Conservation (phyloP, 768 basidiomycete genomes). For the Hortiboletus campestris region DNA sequence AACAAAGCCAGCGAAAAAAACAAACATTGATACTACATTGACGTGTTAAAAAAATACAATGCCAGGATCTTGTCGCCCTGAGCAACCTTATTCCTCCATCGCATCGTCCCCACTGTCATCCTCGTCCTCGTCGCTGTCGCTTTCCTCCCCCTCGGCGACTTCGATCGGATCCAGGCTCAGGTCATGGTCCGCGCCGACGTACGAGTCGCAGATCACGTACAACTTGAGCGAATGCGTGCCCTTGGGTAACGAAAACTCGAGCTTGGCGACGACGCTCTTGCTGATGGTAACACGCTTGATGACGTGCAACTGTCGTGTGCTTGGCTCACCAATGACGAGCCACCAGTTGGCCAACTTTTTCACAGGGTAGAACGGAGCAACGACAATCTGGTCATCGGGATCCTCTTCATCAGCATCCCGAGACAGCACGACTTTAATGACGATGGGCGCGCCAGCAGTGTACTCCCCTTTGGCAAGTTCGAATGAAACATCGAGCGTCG, state of each 20-base stretch:
- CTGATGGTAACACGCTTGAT: conserved; percentile 83
- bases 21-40: not conserved
- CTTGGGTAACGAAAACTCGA: conserved; percentile 86
- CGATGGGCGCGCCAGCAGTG: conserved; percentile 81
- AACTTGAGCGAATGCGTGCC: conserved; percentile 81
- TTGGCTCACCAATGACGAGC: conserved; percentile 89
- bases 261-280: conserved; percentile 71
- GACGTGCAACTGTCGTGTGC: conserved; percentile 76
- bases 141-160: conserved; percentile 89
- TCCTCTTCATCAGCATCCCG: conserved; percentile 80
- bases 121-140: conserved; percentile 71
- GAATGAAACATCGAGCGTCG: conserved; percentile 88
- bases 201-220: conserved; percentile 91
- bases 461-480: conserved; percentile 87
- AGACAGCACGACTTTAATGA: conserved; percentile 73
- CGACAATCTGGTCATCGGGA: conserved; percentile 72
- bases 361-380: conserved; percentile 91
- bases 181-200: conserved; percentile 90
- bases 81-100: conserved; percentile 46
- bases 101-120: conserved; percentile 60
- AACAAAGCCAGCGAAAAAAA: not conserved
- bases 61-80: not conserved
- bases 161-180: conserved; percentile 79
- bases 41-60: conserved; percentile 1
- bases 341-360: conserved; percentile 97